Evolutionary conservation across 2,329 filamentous ascomycete genomes (phyloP).

Genomic region (Claviceps sp.): DNA sequence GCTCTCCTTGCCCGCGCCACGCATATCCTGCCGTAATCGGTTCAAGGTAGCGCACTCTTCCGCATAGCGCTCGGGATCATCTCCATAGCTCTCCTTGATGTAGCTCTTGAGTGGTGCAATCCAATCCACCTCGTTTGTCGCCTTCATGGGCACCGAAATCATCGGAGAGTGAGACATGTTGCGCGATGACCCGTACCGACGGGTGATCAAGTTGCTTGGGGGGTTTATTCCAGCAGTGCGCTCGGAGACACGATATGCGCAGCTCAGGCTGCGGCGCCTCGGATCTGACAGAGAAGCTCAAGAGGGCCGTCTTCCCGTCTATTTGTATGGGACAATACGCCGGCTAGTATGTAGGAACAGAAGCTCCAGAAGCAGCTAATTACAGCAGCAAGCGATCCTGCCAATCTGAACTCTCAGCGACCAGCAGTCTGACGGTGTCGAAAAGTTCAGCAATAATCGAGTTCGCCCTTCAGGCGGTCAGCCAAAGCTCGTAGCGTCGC

Average conservation of each 20-base stretch:
- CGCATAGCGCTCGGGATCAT: constrained; percentile 89
- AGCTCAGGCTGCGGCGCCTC: not conserved
- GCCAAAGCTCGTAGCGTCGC: not conserved
- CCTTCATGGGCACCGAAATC: constrained; percentile 86
- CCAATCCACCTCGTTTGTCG: constrained; percentile 98
- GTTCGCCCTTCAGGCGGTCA: constrained; percentile 20
- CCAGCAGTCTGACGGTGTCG: not conserved
- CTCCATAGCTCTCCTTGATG: constrained; percentile 86
- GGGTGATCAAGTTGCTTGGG: not conserved
- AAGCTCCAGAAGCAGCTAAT: constrained; percentile 1
- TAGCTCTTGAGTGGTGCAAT: constrained; percentile 81
- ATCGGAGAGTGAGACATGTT: constrained; percentile 78
- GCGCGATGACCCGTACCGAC: not conserved
- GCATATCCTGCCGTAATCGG: constrained; percentile 92
- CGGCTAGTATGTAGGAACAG: not conserved
- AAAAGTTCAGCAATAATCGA: not conserved
- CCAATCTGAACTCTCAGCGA: not conserved
- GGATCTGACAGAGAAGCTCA: not conserved
- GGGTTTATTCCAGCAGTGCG: not conserved
- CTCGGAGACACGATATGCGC: not conserved
- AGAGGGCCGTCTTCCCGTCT: not conserved
- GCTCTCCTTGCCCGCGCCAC: constrained; percentile 92
- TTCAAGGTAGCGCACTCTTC: constrained; percentile 94
- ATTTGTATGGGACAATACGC: not conserved
- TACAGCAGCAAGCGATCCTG: constrained; percentile 2